Evolutionary conservation across 441 rosid species (phyloP).

Genomic region (Geranium incanum): DNA sequence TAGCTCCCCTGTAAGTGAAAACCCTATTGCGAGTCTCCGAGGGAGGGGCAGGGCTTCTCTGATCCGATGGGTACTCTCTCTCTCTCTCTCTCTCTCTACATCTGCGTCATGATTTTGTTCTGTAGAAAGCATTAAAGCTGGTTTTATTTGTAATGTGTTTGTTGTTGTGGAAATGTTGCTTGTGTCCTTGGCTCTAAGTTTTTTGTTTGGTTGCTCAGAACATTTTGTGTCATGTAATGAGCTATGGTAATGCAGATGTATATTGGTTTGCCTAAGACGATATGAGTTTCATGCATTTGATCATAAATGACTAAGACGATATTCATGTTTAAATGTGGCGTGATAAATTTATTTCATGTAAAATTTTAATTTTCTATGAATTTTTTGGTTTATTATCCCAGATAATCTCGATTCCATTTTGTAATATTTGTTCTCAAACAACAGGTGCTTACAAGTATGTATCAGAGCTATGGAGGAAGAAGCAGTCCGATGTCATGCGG

Average conservation of each 20-base stretch:
- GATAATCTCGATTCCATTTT: not conserved
- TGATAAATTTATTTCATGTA: not conserved
- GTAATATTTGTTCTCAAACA: not conserved
- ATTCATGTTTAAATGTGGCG: not conserved
- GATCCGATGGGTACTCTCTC: constrained; percentile 33
- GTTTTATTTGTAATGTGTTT: not conserved
- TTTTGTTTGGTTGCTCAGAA: no score
- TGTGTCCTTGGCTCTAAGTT: no score
- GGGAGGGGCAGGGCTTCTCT: constrained; percentile 15
- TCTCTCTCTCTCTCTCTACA: not conserved
- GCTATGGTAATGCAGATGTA: no score
- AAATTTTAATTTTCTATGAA: not conserved
- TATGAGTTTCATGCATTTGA: no score
- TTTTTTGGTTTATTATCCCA: no score
- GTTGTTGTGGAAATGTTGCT: no score
- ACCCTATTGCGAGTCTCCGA: constrained; percentile 17
- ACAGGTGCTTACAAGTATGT: constrained; percentile 59
- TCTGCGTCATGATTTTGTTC: not conserved
- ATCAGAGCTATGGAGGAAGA: constrained; percentile 70
- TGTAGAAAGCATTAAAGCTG: not conserved
- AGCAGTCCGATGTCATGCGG: constrained; percentile 69
- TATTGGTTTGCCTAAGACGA: no score
- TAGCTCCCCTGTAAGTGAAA: constrained; percentile 10
- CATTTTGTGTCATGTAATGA: no score
- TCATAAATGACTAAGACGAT: not conserved